Evolutionary conservation across 371 early-diverging fungal genomes (phyloP), one percentile per base, ranked within the genome.

Genomic region (Apophysomyces sp.): DNA sequence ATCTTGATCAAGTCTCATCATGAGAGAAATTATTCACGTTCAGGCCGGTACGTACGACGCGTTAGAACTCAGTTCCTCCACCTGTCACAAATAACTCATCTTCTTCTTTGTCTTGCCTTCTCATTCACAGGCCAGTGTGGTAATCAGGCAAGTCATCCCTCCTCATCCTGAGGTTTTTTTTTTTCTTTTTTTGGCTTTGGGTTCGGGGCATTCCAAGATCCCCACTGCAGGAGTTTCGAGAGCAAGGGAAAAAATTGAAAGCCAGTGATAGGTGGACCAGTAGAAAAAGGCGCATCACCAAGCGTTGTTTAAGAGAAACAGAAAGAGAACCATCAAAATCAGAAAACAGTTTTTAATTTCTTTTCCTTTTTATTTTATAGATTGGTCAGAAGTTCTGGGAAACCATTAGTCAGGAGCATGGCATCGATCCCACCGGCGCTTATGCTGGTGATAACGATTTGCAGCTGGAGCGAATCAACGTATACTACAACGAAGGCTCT

Each of bases 1-100:
- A 44, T 44, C 49, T 44, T 21, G 49, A 44, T 18, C n/a, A 9
- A 55, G 26, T 26, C 41, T 61, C 52, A 65, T 37, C 16, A 98
- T 99, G 99, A 91, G 99, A 85, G 99, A 99, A 90, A 98, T 99
- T 72, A 95, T 99, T 72, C 98, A 98, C 86, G 84, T 99, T 71
- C 99, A 99, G 85, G 95, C 97, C 72, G 99, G 99, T 73, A 74
- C 52, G 62, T 56, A 37, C 30, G 52, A 53, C 53, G 60, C 39
- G 60, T 60, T 41, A 26, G 15, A 18, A 29, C 39, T 52, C 34
- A 29, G 32, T 34, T 26, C 18, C 16, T 55, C 31, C n/a, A 30
- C 39, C 40, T 52, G n/a, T 55, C 49, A 40, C 24, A 52, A 27
- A 28, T 54, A 53, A 36, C 34, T 37, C 26, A 53, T 28, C 52